Evolutionary conservation across 495 filamentous ascomycete species (phyloP).

Genomic region (Tuber umbilicatum): DNA sequence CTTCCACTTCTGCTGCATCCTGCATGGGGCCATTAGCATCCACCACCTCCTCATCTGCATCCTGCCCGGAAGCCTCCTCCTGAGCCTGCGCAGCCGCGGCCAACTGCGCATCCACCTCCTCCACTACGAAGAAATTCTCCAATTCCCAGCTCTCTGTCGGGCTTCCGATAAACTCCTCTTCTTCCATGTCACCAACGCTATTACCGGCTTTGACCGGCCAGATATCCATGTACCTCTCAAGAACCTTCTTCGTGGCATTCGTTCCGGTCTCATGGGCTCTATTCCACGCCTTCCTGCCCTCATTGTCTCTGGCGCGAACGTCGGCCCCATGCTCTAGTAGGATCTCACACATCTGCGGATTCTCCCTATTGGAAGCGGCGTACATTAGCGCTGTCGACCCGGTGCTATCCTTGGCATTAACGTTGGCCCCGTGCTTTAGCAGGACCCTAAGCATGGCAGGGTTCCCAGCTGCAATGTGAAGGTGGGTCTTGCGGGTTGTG

Average conservation of each 20-base stretch:
- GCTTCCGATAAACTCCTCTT: background rate
- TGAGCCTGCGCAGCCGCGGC: background rate
- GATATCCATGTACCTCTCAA: slow-evolving; percentile 5
- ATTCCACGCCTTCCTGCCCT: background rate
- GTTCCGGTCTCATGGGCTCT: background rate
- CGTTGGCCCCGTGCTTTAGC: background rate
- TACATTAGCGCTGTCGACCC: background rate
- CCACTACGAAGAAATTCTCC: background rate
- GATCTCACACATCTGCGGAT: background rate
- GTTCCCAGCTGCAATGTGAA: slow-evolving; percentile 10
- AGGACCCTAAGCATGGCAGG: background rate
- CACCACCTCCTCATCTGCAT: background rate
- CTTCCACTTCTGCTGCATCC: background rate
- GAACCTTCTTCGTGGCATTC: background rate
- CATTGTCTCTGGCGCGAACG: background rate
- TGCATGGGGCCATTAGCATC: background rate
- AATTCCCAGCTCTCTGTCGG: background rate
- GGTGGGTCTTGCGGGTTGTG: background rate
- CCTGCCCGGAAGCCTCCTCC: background rate
- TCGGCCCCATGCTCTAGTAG: slow-evolving; percentile 4
- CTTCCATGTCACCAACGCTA: background rate
- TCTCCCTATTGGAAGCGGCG: background rate
- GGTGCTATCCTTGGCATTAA: slow-evolving; percentile 7
- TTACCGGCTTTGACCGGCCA: background rate
- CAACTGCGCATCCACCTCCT: background rate